Percentiles rank a stretch among this genome's conserved stretches.
phyloP scores from a whole-genome alignment of 495 filamentous ascomycete species.

The Neurospora sp. region DNA sequence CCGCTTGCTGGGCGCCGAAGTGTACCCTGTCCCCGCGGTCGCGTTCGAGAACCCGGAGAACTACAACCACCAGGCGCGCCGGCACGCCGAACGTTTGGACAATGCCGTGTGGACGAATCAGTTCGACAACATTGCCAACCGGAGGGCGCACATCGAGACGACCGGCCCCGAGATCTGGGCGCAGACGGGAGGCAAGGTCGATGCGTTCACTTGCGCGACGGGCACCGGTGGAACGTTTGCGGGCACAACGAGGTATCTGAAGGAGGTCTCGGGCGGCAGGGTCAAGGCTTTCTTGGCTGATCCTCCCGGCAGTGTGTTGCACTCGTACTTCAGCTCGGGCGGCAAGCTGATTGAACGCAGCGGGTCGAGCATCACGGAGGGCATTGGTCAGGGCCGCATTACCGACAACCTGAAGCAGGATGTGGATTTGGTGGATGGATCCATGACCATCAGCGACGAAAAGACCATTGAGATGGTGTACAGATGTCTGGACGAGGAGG shows the following conservation, averaged over 20 bases:
- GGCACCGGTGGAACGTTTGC: conserved; percentile 90
- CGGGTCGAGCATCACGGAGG: conserved; percentile 90
- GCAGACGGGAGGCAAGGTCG: conserved; percentile 79
- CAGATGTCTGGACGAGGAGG: conserved; percentile 91
- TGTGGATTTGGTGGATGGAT: conserved; percentile 75
- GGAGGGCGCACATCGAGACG: conserved; percentile 89
- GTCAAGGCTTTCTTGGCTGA: conserved; percentile 92
- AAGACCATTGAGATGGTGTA: conserved; percentile 98
- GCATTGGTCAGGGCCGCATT: conserved; percentile 93
- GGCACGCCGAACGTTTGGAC: conserved; percentile 73
- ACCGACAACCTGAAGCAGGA: conserved; percentile 89
- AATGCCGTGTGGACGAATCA: conserved; percentile 99
- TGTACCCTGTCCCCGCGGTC: conserved; percentile 94
- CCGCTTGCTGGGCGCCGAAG: conserved; percentile 86
- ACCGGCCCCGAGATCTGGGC: conserved; percentile 96
- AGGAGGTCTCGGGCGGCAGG: conserved; percentile 64
- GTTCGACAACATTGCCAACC: conserved; percentile 93
- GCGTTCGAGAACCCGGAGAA: conserved; percentile 94
- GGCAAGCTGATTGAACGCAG: conserved; percentile 72
- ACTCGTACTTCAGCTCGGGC: conserved; percentile 81
- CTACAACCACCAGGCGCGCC: conserved; percentile 90
- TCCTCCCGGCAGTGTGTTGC: conserved; percentile 83
- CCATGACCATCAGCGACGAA: conserved; percentile 77
- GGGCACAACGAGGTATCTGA: conserved; percentile 81
- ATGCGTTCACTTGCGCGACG: conserved; percentile 92